These are phyloP conservation scores for Apophysomyces ossiformis DNA, from an alignment of 371 early-diverging fungal genomes.

Conservation along the genomic window DNA sequence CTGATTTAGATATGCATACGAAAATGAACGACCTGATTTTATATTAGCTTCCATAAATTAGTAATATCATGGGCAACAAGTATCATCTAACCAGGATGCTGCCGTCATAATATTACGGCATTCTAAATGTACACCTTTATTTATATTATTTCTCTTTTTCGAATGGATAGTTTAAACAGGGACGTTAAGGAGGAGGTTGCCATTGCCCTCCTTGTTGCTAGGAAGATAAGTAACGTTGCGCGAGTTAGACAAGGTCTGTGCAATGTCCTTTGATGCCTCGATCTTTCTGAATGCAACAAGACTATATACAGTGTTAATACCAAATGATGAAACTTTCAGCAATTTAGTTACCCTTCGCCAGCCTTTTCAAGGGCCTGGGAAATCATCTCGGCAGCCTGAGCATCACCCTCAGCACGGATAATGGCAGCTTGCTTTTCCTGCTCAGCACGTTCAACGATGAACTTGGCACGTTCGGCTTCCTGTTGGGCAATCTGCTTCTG, in stretches of 20 bases:
- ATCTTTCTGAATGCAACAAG: slow-evolving; percentile 96
- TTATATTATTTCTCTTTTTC: not conserved
- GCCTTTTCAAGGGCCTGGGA: slow-evolving; percentile 87
- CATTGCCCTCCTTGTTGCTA: slow-evolving; percentile 45
- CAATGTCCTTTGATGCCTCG: slow-evolving; percentile 97
- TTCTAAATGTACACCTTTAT: not conserved
- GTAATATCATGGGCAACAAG: not conserved
- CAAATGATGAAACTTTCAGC: too few species aligned
- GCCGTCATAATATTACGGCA: slow-evolving; percentile 19
- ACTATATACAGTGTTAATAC: slow-evolving; percentile 39
- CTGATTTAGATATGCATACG: slow-evolving; percentile 18
- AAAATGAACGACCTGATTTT: slow-evolving; percentile 26
- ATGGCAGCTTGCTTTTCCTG: slow-evolving; percentile 98
- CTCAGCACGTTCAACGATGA: slow-evolving; percentile 93
- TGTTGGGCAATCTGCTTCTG: slow-evolving; percentile 95
- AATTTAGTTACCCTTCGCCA: slow-evolving; percentile 60
- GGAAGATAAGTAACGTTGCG: slow-evolving; percentile 96
- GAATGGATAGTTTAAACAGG: slow-evolving; percentile 22
- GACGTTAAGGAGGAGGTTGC: slow-evolving; percentile 62
- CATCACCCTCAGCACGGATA: slow-evolving; percentile 98
- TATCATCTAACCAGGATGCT: too few species aligned
- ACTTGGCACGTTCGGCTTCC: slow-evolving; percentile 97
- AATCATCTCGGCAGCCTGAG: slow-evolving; percentile 90
- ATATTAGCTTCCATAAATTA: slow-evolving; percentile 27
- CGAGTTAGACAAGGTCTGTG: slow-evolving; percentile 83